phyloP scores from a whole-genome alignment of 495 filamentous ascomycete species.

The Annulohypoxylon nitens region DNA sequence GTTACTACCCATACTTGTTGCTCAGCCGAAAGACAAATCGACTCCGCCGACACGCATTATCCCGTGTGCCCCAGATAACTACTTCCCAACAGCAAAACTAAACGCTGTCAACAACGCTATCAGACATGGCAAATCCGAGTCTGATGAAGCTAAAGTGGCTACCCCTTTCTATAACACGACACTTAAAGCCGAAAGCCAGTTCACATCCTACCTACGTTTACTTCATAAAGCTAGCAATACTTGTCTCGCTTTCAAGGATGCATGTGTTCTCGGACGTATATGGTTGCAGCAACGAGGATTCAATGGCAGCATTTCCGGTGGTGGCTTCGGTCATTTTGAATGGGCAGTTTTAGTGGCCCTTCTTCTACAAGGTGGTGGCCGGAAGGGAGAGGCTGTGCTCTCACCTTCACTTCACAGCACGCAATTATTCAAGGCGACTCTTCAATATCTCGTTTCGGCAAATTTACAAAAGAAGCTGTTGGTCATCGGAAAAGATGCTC shows the following conservation, averaged over 20 bases:
- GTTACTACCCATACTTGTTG: slow-evolving; percentile 77
- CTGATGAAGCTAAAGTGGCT: slow-evolving; percentile 60
- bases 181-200: slow-evolving; percentile 79
- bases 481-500: slow-evolving; percentile 58
- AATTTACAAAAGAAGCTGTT: slow-evolving; percentile 76
- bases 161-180: slow-evolving; percentile 93
- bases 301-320: slow-evolving; percentile 70
- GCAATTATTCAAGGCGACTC: slow-evolving; percentile 90
- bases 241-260: slow-evolving; percentile 80
- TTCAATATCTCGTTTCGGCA: slow-evolving; percentile 83
- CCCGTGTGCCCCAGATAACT: slow-evolving; percentile 71
- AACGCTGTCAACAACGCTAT: slow-evolving; percentile 78
- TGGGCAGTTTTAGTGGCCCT: slow-evolving; percentile 85
- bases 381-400: slow-evolving; percentile 75
- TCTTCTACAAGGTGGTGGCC: slow-evolving; percentile 79
- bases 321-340: slow-evolving; percentile 94
- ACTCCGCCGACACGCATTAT: slow-evolving; percentile 80
- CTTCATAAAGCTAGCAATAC: slow-evolving; percentile 73
- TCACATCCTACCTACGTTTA: slow-evolving; percentile 77
- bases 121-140: slow-evolving; percentile 60
- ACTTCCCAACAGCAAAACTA: slow-evolving; percentile 78
- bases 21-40: slow-evolving; percentile 57
- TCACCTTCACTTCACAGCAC: slow-evolving; percentile 87
- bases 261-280: slow-evolving; percentile 84
- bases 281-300: slow-evolving; percentile 94